These are phyloP conservation scores for Solanum arcanum DNA, from an alignment of 257 asterid genomes.

Conservation along the genomic window DNA sequence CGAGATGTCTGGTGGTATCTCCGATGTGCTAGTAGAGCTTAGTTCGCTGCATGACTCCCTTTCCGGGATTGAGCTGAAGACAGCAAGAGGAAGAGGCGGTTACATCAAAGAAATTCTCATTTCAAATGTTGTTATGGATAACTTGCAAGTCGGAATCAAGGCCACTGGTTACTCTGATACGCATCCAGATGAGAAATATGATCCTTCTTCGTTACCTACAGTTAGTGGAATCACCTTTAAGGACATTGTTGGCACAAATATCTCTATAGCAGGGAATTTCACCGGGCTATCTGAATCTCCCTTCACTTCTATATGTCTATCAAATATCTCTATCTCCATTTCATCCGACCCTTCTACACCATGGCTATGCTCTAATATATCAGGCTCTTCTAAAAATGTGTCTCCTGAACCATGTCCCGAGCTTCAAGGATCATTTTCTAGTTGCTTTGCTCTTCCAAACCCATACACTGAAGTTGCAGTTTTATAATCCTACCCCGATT, in stretches of 20 bases:
- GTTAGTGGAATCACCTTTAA: conserved; percentile 43
- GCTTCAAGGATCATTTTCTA: conserved; percentile 25
- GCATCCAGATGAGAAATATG: conserved; percentile 80
- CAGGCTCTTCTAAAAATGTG: conserved; percentile 51
- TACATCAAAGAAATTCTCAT: conserved; percentile 44
- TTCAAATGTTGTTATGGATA: conserved; percentile 40
- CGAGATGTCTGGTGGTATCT: conserved; percentile 98
- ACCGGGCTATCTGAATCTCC: conserved; percentile 67
- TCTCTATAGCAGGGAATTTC: conserved; percentile 53
- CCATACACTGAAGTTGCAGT: conserved; percentile 28
- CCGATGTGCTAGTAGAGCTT: conserved; percentile 46
- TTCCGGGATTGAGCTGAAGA: conserved; percentile 55
- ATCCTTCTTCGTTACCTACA: conserved; percentile 58
- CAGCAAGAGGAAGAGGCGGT: conserved; percentile 79
- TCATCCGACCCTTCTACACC: conserved; percentile 17
- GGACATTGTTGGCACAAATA: conserved; percentile 54
- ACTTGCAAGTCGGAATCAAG: conserved; percentile 42
- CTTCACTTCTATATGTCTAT: conserved; percentile 64
- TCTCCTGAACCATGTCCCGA: conserved; percentile 59
- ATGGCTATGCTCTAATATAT: conserved; percentile 52
- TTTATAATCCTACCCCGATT: conserved; percentile 14
- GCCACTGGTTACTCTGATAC: conserved; percentile 61
- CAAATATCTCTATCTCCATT: conserved; percentile 42
- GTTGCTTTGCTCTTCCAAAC: conserved; percentile 17
- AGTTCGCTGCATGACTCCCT: conserved; percentile 40